phyloP scores from a whole-genome alignment of 2,329 filamentous ascomycete species.

The Zymoseptoria crescenta region DNA sequence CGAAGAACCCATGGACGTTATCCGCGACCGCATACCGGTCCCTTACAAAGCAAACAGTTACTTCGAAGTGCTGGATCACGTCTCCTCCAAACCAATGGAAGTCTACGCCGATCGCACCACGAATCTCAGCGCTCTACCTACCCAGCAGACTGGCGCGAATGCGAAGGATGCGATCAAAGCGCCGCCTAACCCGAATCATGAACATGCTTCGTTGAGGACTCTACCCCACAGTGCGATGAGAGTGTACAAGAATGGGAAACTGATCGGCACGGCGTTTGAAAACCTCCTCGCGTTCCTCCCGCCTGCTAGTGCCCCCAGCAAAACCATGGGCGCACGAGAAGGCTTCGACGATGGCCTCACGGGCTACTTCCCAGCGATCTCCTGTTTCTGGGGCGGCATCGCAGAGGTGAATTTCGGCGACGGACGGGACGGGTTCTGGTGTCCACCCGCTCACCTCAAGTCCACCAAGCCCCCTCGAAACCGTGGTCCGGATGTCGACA shows the following conservation, averaged over 20 bases:
- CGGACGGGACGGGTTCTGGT: constrained; percentile 77
- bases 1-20: constrained; percentile 61
- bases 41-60: constrained; percentile 89
- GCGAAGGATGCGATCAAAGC: constrained; percentile 41
- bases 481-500: constrained; percentile 30
- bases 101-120: constrained; percentile 46
- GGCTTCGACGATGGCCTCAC: constrained; percentile 91
- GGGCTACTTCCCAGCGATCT: constrained; percentile 90
- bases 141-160: constrained; percentile 31
- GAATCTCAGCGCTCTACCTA: constrained; percentile 55
- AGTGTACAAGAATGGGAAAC: constrained; percentile 84
- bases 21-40: constrained; percentile 91
- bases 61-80: constrained; percentile 88
- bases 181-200: constrained; percentile 66
- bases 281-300: constrained; percentile 86
- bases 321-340: constrained; percentile 64
- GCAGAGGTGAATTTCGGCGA: constrained; percentile 93
- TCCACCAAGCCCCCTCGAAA: not conserved
- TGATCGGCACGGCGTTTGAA: constrained; percentile 80
- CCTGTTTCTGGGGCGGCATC: constrained; percentile 82
- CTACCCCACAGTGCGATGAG: constrained; percentile 79
- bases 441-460: constrained; percentile 55
- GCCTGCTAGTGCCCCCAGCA: constrained; percentile 69
- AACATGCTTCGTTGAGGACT: constrained; percentile 67
- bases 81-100: constrained; percentile 79